phyloP scores from a whole-genome alignment of 805 yeast species.

The Kodamaea kakaduensis region DNA sequence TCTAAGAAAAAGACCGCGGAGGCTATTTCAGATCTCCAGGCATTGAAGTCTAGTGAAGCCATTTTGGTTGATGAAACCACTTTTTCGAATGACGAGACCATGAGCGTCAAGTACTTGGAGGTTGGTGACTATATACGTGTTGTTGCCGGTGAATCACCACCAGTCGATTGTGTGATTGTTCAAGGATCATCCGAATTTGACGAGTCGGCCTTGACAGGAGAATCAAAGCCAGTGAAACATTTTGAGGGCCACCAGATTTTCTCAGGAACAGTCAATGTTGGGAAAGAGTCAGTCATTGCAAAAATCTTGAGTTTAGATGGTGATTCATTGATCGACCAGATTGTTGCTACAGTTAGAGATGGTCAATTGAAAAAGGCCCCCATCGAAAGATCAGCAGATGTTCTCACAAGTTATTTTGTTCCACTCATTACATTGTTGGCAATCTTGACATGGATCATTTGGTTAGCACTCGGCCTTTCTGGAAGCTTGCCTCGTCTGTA shows the following conservation, averaged over 20 bases:
- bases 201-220: conserved; percentile 62
- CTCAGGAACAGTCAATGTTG: conserved; percentile 69
- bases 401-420: conserved; percentile 66
- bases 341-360: conserved; percentile 63
- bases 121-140: conserved; percentile 48
- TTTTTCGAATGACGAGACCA: conserved; percentile 25
- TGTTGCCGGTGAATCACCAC: conserved; percentile 56
- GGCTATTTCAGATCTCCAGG: conserved; percentile 52
- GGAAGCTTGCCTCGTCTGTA: conserved; percentile 53
- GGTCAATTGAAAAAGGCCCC: conserved; percentile 75
- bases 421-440: conserved; percentile 64
- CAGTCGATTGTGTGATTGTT: conserved; percentile 51
- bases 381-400: conserved; percentile 66
- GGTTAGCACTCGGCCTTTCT: conserved; percentile 56
- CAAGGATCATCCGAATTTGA: conserved; percentile 50
- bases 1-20: conserved; percentile 66
- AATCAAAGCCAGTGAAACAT: conserved; percentile 56
- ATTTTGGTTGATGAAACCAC: conserved; percentile 33
- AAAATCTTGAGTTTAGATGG: conserved; percentile 57
- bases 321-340: conserved; percentile 64
- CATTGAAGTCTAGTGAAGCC: conserved; percentile 49
- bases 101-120: conserved; percentile 46
- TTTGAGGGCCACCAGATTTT: conserved; percentile 60
- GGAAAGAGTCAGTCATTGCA: conserved; percentile 51
- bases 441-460: conserved; percentile 60